Evolutionary conservation across 495 filamentous ascomycete genomes (phyloP), one percentile per base, ranked within the genome.

Genomic region (Aspergillus egyptiacus): DNA sequence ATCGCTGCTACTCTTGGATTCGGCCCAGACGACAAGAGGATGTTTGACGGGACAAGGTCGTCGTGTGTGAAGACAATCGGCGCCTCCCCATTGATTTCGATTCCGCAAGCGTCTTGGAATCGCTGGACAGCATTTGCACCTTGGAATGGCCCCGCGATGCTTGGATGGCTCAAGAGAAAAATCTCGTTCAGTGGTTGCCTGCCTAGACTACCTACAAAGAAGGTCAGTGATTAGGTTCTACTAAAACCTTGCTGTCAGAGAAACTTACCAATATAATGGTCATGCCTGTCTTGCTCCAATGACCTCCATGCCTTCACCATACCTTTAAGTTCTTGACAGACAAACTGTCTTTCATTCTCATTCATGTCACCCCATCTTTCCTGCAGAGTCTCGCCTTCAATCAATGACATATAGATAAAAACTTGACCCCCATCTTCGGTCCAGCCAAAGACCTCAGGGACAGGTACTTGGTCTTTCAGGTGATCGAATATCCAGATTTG

Each of bases 401-500:
- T 60, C 42, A 70, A 53, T 49, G 71, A 54, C 73, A 75, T 75
- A 45, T 74, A 75, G 36, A 75, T 68, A 57, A 76, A 78, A 11
- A 55, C 55, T 41, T 65, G 57, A 35, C 67, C 55, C 23, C 55
- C 60, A 47, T 76, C 70, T 41, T 57, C 60, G 14, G 62, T 54
- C 72, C 72, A 74, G 20, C 68, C 71, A 56, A 68, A 75, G 6
- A 77, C 57, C 48, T 75, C 69, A 8, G 73, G 72, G 17, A 73
- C 59, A 31, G 71, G 72, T 22, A 74, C 64, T 51, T 31, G 14
- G 39, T 57, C 55, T 32, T 59, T 49, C 44, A 73, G 51, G 17
- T 60, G 25, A 27, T 58, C 55, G 50, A 60, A 53, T 50, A 74
- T 54, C 43, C 61, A 58, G 48, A 53, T 62, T 44, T 76, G 68